These are phyloP conservation scores for Backusella tuberculispora DNA, from an alignment of 192 early-diverging fungal genomes.

Conservation along the genomic window DNA sequence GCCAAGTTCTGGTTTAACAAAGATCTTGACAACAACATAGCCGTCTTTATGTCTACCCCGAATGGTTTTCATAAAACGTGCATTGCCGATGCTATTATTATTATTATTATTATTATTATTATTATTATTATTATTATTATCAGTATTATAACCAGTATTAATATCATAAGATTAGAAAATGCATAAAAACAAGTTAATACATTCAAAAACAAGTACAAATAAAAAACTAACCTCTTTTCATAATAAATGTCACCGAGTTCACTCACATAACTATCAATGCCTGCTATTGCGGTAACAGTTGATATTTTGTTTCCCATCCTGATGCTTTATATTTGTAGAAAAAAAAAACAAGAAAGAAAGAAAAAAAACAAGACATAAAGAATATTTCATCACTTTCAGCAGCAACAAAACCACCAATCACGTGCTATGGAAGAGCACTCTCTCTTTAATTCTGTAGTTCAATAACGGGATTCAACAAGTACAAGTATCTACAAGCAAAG, in stretches of 20 bases:
- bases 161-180: no score
- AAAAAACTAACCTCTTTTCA: constrained; percentile 62
- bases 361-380: no score
- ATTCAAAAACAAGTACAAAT: neutral
- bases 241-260: constrained; percentile 73
- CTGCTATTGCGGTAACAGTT: constrained; percentile 64
- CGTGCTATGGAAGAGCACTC: no score
- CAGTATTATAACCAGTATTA: neutral
- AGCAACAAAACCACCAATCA: no score
- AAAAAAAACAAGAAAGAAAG: no score
- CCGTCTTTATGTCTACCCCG: constrained; percentile 81
- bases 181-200: no score
- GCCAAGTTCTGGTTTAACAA: constrained; percentile 81
- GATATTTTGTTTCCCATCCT: constrained; percentile 76
- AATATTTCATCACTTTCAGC: no score
- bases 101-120: neutral
- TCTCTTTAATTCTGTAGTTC: no score
- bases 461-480: no score
- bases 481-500: no score
- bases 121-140: neutral
- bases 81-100: constrained; percentile 75
- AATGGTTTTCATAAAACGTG: constrained; percentile 96
- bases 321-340: neutral
- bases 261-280: constrained; percentile 75
- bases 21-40: constrained; percentile 88